These are phyloP conservation scores for Heracleum sosnowskyi DNA, from an alignment of 129 eudicot species.

Conservation along the genomic window DNA sequence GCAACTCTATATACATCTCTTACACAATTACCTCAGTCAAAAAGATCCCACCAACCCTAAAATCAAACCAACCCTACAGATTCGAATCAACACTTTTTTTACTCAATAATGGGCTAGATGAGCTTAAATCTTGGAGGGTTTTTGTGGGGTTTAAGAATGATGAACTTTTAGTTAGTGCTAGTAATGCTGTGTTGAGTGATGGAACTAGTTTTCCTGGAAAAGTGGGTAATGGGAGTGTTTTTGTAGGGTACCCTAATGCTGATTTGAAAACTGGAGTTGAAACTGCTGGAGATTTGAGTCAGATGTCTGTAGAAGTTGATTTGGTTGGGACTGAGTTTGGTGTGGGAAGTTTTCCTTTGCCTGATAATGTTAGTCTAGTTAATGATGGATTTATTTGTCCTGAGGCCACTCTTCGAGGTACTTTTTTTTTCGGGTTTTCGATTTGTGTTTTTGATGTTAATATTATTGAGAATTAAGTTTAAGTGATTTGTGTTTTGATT, in stretches of 20 bases:
- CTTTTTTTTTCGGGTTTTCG: neutral
- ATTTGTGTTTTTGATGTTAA: neutral
- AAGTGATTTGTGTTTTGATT: neutral
- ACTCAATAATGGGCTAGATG: constrained; percentile 58
- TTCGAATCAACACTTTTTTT: constrained; percentile 57
- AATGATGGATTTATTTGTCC: constrained; percentile 89
- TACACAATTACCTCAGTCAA: constrained; percentile 29
- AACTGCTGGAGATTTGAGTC: constrained; percentile 80
- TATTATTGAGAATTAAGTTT: neutral
- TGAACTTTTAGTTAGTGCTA: constrained; percentile 75
- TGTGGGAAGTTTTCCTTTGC: constrained; percentile 57
- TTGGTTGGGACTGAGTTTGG: constrained; percentile 88
- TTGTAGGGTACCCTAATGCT: constrained; percentile 71
- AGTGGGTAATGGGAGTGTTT: constrained; percentile 76
- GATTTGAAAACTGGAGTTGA: constrained; percentile 75
- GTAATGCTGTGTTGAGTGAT: constrained; percentile 66
- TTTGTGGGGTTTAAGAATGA: constrained; percentile 83
- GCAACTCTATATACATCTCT: constrained; percentile 66
- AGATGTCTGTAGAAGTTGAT: constrained; percentile 55
- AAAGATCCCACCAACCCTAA: constrained; percentile 38
- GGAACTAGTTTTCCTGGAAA: constrained; percentile 60
- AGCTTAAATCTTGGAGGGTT: constrained; percentile 69
- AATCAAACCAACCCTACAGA: constrained; percentile 55
- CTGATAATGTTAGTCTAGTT: constrained; percentile 55
- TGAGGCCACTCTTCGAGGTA: constrained; percentile 52